Evolutionary conservation across 108 stramenopile genomes (phyloP).

Genomic region (Nitzschia putrida): DNA sequence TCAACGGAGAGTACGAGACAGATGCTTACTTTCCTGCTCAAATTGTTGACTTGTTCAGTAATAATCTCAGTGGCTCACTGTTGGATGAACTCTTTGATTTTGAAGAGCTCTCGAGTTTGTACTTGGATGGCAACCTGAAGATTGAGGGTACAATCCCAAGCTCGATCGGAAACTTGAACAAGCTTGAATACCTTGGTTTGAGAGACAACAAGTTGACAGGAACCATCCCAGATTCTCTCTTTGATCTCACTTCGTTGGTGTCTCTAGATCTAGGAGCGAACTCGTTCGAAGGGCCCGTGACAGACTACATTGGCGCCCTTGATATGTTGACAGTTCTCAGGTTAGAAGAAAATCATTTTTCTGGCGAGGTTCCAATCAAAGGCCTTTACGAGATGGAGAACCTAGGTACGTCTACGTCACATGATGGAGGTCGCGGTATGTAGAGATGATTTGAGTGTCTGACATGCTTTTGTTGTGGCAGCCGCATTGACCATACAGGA

Average conservation of each 20-base stretch:
- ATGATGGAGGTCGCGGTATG: not conserved
- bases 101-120: conserved; percentile 11
- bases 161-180: conserved; percentile 17
- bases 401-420: conserved; percentile 25
- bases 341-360: conserved; percentile 57
- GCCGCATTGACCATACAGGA: conserved; percentile 33
- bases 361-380: conserved; percentile 47
- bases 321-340: conserved; percentile 43
- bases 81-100: conserved; percentile 41
- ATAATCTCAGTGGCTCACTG: conserved; percentile 43
- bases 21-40: conserved; percentile 27
- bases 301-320: conserved; percentile 26
- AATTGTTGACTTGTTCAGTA: conserved; percentile 30
- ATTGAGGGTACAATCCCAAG: conserved; percentile 40
- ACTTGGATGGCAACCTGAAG: conserved; percentile 31
- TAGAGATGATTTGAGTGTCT: not conserved
- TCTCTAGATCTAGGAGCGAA: conserved; percentile 44
- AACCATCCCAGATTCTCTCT: conserved; percentile 33
- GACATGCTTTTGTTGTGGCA: conserved; percentile 1
- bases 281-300: conserved; percentile 34
- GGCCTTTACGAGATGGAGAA: conserved; percentile 25
- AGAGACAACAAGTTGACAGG: conserved; percentile 40
- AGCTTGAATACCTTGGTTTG: conserved; percentile 31
- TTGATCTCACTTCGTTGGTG: conserved; percentile 13
- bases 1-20: not conserved